phyloP scores from a whole-genome alignment of 495 filamentous ascomycete species.

The Acidomyces sp. region DNA sequence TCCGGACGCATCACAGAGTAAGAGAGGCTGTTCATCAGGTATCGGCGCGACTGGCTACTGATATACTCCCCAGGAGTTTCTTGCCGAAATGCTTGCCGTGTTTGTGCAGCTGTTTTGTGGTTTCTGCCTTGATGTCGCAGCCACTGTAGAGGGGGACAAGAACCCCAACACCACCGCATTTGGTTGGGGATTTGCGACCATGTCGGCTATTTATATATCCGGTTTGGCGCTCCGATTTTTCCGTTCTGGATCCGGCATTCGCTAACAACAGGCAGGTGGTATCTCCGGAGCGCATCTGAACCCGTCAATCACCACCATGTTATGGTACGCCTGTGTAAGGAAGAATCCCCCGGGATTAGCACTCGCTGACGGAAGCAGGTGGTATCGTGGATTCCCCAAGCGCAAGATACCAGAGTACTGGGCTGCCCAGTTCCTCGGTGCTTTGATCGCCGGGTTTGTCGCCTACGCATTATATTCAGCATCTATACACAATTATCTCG shows the following conservation, averaged over 20 bases:
- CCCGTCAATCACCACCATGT: neutral
- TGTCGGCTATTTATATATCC: slow-evolving; percentile 42
- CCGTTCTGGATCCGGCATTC: too few species aligned
- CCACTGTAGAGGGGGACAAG: neutral
- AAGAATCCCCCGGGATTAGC: too few species aligned
- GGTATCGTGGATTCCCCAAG: neutral
- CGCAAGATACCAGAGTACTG: slow-evolving; percentile 40
- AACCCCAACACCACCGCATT: neutral
- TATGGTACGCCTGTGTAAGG: too few species aligned
- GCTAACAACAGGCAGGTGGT: too few species aligned
- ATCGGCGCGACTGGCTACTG: too few species aligned
- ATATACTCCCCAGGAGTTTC: neutral
- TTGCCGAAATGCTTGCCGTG: neutral
- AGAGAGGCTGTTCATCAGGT: too few species aligned
- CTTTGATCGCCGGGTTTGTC: slow-evolving; percentile 40
- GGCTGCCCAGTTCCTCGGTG: slow-evolving; percentile 40
- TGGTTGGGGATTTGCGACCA: slow-evolving; percentile 39
- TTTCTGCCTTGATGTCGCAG: neutral
- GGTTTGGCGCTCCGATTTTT: too few species aligned
- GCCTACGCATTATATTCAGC: slow-evolving; percentile 40
- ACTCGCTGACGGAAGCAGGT: too few species aligned
- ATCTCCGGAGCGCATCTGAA: slow-evolving; percentile 8
- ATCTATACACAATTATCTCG: slow-evolving; percentile 30
- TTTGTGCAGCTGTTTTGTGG: neutral
- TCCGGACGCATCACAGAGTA: too few species aligned